These are phyloP conservation scores for Peziza echinospora DNA, from an alignment of 495 filamentous ascomycete genomes.

Conservation along the genomic window DNA sequence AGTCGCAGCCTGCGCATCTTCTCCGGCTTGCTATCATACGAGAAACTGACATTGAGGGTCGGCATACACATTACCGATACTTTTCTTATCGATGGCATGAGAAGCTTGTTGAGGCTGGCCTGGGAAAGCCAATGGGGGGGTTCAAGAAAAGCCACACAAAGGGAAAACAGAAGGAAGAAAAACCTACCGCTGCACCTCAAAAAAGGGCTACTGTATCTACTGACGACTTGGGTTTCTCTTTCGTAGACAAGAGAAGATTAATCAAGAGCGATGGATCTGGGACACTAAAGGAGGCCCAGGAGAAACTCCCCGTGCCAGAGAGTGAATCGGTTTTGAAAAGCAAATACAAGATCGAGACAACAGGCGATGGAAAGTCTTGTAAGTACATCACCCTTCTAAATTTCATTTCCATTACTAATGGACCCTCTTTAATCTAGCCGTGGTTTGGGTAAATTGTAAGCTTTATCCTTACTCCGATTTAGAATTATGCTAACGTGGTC, in stretches of 20 bases:
- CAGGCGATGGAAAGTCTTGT: not conserved
- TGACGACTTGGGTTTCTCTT: not conserved
- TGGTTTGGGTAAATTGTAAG: no score
- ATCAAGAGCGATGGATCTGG: not conserved
- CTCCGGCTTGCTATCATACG: constrained; percentile 40
- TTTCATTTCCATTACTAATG: no score
- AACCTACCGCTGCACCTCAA: not conserved
- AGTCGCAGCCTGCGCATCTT: constrained; percentile 41
- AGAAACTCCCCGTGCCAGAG: not conserved
- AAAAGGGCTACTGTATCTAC: not conserved
- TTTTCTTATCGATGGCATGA: constrained; percentile 35
- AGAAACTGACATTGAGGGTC: constrained; percentile 33
- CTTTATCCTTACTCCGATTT: no score
- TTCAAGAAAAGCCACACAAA: not conserved
- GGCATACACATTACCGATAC: constrained; percentile 35
- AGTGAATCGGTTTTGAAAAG: not conserved
- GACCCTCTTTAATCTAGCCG: no score
- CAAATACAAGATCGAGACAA: not conserved
- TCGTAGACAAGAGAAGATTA: not conserved
- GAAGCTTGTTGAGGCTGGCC: constrained; percentile 33
- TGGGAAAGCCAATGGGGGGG: constrained; percentile 5
- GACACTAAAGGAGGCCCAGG: not conserved
- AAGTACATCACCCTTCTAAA: no score
- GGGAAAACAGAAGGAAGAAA: constrained; percentile 2
- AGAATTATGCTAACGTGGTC: no score